Percentiles rank a stretch among this genome's conserved stretches.
These are phyloP conservation scores for Zelonia costaricensis DNA, from an alignment of 208 protist genomes.

Conservation along the genomic window DNA sequence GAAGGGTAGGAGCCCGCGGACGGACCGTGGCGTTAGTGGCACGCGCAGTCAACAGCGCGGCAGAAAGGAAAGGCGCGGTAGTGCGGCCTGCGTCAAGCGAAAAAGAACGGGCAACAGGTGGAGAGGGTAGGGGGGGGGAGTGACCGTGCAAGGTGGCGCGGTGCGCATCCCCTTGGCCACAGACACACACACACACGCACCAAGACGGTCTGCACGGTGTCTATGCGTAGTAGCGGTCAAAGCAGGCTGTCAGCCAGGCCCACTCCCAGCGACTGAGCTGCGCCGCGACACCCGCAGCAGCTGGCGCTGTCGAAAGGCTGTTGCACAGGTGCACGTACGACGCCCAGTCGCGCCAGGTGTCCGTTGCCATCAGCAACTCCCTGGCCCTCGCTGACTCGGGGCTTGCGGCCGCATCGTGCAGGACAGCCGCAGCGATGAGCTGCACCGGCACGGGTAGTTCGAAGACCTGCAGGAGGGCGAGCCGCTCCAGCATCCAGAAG, in stretches of 20 bases:
- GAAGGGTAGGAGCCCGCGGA: no score
- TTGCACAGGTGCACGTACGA: constrained; percentile 22
- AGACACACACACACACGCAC: constrained; percentile 3
- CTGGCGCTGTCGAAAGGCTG: neutral
- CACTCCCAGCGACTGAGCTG: constrained; percentile 31
- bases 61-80: no score
- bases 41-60: no score
- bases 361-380: neutral
- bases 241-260: constrained; percentile 32
- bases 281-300: constrained; percentile 4
- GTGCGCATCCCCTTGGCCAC: no score
- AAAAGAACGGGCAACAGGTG: no score
- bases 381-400: no score
- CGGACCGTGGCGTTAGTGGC: no score
- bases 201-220: no score
- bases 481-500: constrained; percentile 48
- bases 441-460: constrained; percentile 56
- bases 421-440: constrained; percentile 19
- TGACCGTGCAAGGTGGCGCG: no score
- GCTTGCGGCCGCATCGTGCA: neutral
- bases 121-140: no score
- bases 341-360: constrained; percentile 21
- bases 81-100: no score
- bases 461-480: constrained; percentile 58
- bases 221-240: constrained; percentile 30